Conservation (phyloP, 78 protist species). For the Chrysochromulina tobinii region DNA sequence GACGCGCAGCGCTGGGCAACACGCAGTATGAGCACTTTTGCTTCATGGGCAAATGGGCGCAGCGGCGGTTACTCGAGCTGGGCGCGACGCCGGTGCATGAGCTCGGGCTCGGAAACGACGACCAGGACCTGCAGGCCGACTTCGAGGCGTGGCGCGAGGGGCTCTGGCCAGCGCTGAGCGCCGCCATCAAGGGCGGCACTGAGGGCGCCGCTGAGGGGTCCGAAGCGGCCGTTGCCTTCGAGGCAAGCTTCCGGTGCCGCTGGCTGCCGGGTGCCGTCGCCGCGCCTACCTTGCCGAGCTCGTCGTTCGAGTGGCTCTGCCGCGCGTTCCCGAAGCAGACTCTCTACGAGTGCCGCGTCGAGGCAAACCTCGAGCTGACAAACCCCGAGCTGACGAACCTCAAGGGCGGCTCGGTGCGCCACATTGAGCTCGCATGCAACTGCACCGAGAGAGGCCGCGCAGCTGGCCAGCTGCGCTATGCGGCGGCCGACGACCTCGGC, state of each 20-base stretch:
- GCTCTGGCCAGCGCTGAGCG: not conserved
- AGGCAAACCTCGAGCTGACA: constrained; percentile 1
- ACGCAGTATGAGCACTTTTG: constrained; percentile 85
- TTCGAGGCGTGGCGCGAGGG: not conserved
- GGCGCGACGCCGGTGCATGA: constrained; percentile 64
- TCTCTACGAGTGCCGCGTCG: not conserved
- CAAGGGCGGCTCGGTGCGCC: constrained; percentile 22
- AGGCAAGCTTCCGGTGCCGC: too few species aligned
- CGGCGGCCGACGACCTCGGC: constrained; percentile 84
- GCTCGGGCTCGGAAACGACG: constrained; percentile 89
- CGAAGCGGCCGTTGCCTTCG: not conserved
- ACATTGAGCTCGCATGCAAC: not conserved
- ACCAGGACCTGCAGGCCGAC: constrained; percentile 38
- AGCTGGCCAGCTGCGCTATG: constrained; percentile 33
- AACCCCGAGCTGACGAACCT: not conserved
- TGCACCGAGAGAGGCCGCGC: too few species aligned
- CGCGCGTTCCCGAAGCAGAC: not conserved
- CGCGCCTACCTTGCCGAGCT: not conserved
- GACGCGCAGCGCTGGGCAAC: constrained; percentile 86
- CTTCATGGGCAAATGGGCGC: constrained; percentile 67
- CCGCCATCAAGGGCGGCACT: too few species aligned
- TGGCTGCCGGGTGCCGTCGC: too few species aligned
- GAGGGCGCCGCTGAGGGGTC: too few species aligned
- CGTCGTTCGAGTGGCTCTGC: constrained; percentile 18
- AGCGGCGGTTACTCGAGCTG: constrained; percentile 61